Conservation (phyloP, 768 basidiomycete species). For the Strobilomyces confusus region DNA sequence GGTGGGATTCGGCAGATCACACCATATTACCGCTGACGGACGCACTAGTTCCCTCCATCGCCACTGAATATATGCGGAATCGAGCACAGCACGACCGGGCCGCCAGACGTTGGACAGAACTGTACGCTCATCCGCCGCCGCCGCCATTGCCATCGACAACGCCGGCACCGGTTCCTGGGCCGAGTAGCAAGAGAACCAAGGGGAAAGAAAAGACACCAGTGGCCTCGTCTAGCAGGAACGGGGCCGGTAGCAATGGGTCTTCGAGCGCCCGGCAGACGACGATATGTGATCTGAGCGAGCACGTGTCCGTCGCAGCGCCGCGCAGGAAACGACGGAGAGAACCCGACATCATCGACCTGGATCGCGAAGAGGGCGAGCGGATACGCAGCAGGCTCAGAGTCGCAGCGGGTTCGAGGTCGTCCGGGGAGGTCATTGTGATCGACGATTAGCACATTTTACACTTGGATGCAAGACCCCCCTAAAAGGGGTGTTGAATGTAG, state of each 20-base stretch:
- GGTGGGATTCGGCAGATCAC: constrained; percentile 36
- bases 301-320: constrained; percentile 8
- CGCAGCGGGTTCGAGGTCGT: constrained; percentile 8
- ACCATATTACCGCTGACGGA: neutral
- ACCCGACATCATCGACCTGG: constrained; percentile 26
- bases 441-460: constrained; percentile 27
- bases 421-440: constrained; percentile 45
- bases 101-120: constrained; percentile 73
- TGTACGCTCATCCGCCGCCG: constrained; percentile 55
- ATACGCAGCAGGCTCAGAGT: constrained; percentile 18
- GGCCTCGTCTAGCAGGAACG: constrained; percentile 5
- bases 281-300: constrained; percentile 32
- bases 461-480: neutral
- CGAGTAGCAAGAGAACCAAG: constrained; percentile 25
- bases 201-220: constrained; percentile 33
- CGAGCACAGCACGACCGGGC: constrained; percentile 70
- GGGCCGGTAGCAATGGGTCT: constrained; percentile 12
- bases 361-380: constrained; percentile 28
- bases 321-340: constrained; percentile 37
- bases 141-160: constrained; percentile 17
- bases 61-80: constrained; percentile 62
- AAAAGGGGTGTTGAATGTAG: constrained; percentile 12
- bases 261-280: constrained; percentile 21
- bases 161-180: constrained; percentile 7
- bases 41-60: constrained; percentile 57